Base-by-base conservation (phyloP, 139 green algal species). In the Chlamydomonas applanata region DNA sequence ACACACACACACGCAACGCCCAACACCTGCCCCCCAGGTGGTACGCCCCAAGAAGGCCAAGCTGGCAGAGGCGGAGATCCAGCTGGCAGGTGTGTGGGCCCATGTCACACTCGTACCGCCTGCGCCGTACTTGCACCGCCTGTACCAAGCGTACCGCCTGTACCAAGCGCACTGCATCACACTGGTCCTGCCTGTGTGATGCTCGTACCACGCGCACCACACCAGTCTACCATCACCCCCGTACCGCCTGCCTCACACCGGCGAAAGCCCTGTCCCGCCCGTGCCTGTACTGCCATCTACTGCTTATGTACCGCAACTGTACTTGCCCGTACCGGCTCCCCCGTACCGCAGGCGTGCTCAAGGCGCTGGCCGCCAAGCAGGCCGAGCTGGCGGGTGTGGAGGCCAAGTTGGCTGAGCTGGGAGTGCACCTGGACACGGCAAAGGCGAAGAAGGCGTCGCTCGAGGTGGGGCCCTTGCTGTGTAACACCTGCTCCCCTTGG, bases 1-100 rank as follows among this genome's bases (percentile, higher is more conserved):
- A n/a, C n/a, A n/a, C n/a, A n/a, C n/a, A n/a, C n/a, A n/a, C n/a
- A n/a, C n/a, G n/a, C n/a, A n/a, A n/a, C n/a, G n/a, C n/a, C n/a
- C n/a, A n/a, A n/a, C n/a, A n/a, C n/a, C n/a, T 27, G 56, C 24
- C 20, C 17, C 29, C 4, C 65, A 88, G 78, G 76, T 93, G 32
- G 88, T 94, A 25, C 80, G 69, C 35, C 89, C 89, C 19, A 95
- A 95, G 83, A 80, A 85, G 63, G 71, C 74, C 24, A 81, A 78
- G 30, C 74, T 93, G 30, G 78, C 77, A 35, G 49, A 90, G 74
- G 80, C 87, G n/a, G 70, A 89, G 73, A 74, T 25, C 32, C 69
- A 91, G 79, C 80, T 86, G 46, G 60, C 72, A 19, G 69, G 64
- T 19, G 56, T 87, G 40, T 49, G 40, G 40, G 40, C 40, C 7